phyloP scores from a whole-genome alignment of 352 stramenopile genomes.

The Saprolegnia diclina region DNA sequence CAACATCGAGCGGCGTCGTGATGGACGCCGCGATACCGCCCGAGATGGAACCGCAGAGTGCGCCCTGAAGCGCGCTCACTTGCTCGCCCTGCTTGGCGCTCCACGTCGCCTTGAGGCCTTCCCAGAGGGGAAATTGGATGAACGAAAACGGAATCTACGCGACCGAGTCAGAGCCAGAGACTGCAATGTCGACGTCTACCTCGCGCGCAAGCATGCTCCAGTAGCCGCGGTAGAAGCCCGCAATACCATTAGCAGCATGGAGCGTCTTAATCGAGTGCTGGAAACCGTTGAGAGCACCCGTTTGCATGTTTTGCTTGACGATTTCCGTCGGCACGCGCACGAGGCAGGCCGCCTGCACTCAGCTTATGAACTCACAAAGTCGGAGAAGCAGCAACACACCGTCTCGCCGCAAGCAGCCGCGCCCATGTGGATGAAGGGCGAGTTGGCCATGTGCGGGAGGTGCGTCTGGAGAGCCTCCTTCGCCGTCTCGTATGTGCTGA shows the following conservation, averaged over 20 bases:
- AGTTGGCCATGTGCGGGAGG: conserved; percentile 66
- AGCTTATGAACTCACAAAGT: neutral
- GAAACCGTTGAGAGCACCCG: conserved; percentile 78
- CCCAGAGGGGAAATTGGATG: conserved; percentile 99
- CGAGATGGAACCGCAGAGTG: conserved; percentile 92
- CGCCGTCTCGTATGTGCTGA: conserved; percentile 86
- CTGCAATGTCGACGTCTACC: neutral
- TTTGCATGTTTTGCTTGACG: conserved; percentile 99
- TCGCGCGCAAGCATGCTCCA: conserved; percentile 97
- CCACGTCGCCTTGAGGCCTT: conserved; percentile 93
- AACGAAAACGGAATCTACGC: conserved; percentile 96
- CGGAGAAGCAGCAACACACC: conserved; percentile 30
- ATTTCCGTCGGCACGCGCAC: conserved; percentile 99
- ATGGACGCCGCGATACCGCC: conserved; percentile 93
- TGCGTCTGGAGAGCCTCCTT: conserved; percentile 65
- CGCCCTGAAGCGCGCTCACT: conserved; percentile 88
- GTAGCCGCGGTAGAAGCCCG: conserved; percentile 96
- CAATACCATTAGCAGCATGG: conserved; percentile 57
- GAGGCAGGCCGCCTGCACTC: conserved; percentile 86
- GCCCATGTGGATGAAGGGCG: conserved; percentile 91
- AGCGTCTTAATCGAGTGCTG: conserved; percentile 70
- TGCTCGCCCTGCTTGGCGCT: conserved; percentile 63
- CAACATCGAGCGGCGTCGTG: conserved; percentile 99
- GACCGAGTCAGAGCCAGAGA: neutral
- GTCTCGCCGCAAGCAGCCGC: conserved; percentile 93